Evolutionary conservation across 2,329 filamentous ascomycete species (phyloP), one percentile per base, ranked within the genome.

Genomic region (Diplocarpon mali): DNA sequence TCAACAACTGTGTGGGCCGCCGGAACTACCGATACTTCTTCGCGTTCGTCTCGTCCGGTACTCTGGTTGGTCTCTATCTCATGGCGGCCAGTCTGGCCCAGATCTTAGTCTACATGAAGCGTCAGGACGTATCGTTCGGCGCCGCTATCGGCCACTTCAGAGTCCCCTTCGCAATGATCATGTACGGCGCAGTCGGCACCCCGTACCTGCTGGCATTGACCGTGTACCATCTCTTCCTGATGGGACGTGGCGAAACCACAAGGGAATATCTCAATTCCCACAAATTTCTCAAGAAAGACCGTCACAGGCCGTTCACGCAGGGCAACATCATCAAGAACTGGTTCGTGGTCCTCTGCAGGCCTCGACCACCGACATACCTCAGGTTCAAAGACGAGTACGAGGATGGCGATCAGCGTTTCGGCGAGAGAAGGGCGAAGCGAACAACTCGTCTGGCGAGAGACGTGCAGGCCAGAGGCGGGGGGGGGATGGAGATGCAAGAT

Each of bases 21-120:
- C 85, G 92, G 57, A 98, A 98, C 67, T 98, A 98, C 67, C 86
- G 92, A 52, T 96, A 90, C 65, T 98, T 98, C 66, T 95, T 96
- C 63, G 76, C 84, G 10, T 98, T 95, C 64, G 80, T 98, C 53
- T 78, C 78, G 43, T 79, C 82, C 12, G 79, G 78, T n/a, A 87
- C 86, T 0, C 54, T 95, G 29, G 72, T 95, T 14, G 75, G 81
- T 0, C 60, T 88, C 13, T 90, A 85, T 57, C 72, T 96, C 37
- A 69, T 92, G 27, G 85, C 72, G 15, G 80, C 83, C 17, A 87
- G 79, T 49, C 69, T 95, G n/a, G 77, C 80, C 2, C 92, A 96
- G 60, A 71, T 95, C 30, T 67, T 90, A 35, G 68, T 84, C 16
- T 92, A 90, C 67, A 75, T 71, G 54, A 67, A 71, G 32, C 72